Conservation (phyloP, 495 filamentous ascomycete genomes). For the Penicillium silybi region DNA sequence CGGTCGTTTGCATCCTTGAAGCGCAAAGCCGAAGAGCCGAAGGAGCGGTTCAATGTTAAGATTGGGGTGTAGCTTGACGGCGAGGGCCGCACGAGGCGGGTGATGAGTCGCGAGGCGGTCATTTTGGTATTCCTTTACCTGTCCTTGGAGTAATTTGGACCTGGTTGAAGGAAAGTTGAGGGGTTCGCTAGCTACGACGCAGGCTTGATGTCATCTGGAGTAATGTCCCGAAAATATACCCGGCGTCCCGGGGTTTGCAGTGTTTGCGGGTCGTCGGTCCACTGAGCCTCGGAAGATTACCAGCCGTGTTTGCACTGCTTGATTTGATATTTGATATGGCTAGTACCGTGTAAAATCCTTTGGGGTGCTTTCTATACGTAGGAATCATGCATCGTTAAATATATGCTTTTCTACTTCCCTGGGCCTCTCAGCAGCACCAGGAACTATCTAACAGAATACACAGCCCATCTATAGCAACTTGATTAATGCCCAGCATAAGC, state of each 20-base stretch:
- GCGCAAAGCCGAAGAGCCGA: constrained; percentile 35
- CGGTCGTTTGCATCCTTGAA: constrained; percentile 29
- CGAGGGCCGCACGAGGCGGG: constrained; percentile 30
- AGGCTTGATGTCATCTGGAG: constrained; percentile 43
- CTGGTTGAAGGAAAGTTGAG: constrained; percentile 4
- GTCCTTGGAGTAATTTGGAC: neutral
- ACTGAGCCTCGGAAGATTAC: constrained; percentile 21
- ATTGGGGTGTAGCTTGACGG: constrained; percentile 17
- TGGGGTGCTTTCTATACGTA: neutral
- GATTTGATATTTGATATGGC: neutral
- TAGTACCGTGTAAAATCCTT: neutral
- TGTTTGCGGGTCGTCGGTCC: constrained; percentile 29
- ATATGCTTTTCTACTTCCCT: neutral
- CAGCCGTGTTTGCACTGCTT: neutral
- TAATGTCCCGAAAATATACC: constrained; percentile 23
- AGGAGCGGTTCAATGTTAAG: constrained; percentile 27
- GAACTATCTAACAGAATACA: neutral
- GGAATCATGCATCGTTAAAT: neutral
- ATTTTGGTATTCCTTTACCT: constrained; percentile 23
- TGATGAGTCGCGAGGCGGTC: constrained; percentile 34
- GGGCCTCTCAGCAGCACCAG: too few relatives aligned
- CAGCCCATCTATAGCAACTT: neutral
- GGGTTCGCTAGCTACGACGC: constrained; percentile 13
- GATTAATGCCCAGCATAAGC: constrained; percentile 13
- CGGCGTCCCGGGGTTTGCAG: constrained; percentile 29